Base-by-base conservation (phyloP, 2,329 filamentous ascomycete genomes). In the Apiospora saccharicola region DNA sequence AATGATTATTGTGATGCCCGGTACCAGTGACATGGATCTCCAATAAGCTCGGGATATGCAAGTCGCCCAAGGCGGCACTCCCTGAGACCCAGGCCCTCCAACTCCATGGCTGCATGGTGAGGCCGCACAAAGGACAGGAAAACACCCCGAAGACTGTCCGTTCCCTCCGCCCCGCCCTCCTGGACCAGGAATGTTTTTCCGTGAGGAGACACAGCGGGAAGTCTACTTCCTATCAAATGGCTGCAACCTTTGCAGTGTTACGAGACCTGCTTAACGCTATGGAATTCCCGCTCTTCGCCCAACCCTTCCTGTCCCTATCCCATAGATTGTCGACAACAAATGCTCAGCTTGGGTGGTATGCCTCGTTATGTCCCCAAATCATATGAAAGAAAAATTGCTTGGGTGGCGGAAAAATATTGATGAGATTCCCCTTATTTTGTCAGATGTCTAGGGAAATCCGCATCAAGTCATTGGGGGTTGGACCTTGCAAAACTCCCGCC, bases 21-120 rank as follows among this genome's bases (percentile, higher is more conserved):
- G 30, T 61, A 41, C 57, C 30, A 64, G 22, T 16, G 34, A 34
- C 22, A 64, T 64, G 57, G 57, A 14, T 64, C 57, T 24, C 34
- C 57, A 41, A 64, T 64, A 64, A 64, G 57, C 57, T 64, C 34
- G n/a, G 13, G 3, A 24, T 64, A 41, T 64, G 57, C 57, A 64
- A 37, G 22, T 41, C 34, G 57, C 57, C 34, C 57, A 64, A 41
- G 57, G 2, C 13, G 34, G 57, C 19, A 41, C 30, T 41, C 30
- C 34, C 19, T 19, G 8, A 3, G 30, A 37, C 34, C 57, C 34
- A 64, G 22, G 10, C 10, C n/a, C 49, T 24, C n/a, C 49, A 26
- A 26, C n/a, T 51, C 49, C 8, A 24, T 12, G 49, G 5, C n/a
- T 51, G n/a, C n/a, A 51, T 26, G 49, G 24, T 14, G 47, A 22